Evolutionary conservation across 495 filamentous ascomycete species (phyloP).

Genomic region (Durotheca rogersii): DNA sequence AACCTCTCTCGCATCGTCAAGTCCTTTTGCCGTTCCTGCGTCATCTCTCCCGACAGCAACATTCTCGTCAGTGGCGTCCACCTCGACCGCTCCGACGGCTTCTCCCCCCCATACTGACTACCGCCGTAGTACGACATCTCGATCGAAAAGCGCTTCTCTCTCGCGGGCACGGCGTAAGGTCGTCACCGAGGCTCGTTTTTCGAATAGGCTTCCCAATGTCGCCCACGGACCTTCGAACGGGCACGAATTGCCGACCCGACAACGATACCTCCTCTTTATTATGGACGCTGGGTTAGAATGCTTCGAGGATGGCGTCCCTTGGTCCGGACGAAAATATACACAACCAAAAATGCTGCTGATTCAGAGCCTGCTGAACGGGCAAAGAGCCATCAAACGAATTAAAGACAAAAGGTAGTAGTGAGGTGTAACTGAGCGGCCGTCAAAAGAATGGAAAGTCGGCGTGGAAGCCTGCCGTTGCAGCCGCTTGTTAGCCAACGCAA

Average conservation of each 20-base stretch:
- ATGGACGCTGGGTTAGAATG: slow-evolving; percentile 27
- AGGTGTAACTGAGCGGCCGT: slow-evolving; percentile 24
- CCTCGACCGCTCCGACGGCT: slow-evolving; percentile 62
- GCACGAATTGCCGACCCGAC: slow-evolving; percentile 15
- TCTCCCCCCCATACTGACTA: slow-evolving; percentile 37
- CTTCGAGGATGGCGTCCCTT: slow-evolving; percentile 16
- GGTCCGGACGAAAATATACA: slow-evolving; percentile 11
- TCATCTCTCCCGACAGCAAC: slow-evolving; percentile 71
- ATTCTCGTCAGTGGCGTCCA: slow-evolving; percentile 69
- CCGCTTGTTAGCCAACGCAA: slow-evolving; percentile 48
- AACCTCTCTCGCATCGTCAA: slow-evolving; percentile 56
- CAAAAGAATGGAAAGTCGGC: slow-evolving; percentile 42
- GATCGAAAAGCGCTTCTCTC: slow-evolving; percentile 15
- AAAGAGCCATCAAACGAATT: slow-evolving; percentile 37
- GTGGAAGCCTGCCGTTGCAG: slow-evolving; percentile 46
- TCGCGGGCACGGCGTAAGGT: too few relatives aligned
- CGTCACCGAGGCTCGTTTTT: too few relatives aligned
- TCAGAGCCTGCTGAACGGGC: slow-evolving; percentile 62
- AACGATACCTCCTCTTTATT: slow-evolving; percentile 30
- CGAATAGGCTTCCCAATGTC: slow-evolving; percentile 1
- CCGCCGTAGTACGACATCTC: slow-evolving; percentile 48
- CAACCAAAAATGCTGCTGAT: slow-evolving; percentile 35
- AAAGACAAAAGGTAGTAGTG: slow-evolving; percentile 24
- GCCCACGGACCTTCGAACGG: background rate
- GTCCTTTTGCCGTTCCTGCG: slow-evolving; percentile 59